These are phyloP conservation scores for Meyerozyma athensensis DNA, from an alignment of 1,139 yeast genomes.

Conservation along the genomic window DNA sequence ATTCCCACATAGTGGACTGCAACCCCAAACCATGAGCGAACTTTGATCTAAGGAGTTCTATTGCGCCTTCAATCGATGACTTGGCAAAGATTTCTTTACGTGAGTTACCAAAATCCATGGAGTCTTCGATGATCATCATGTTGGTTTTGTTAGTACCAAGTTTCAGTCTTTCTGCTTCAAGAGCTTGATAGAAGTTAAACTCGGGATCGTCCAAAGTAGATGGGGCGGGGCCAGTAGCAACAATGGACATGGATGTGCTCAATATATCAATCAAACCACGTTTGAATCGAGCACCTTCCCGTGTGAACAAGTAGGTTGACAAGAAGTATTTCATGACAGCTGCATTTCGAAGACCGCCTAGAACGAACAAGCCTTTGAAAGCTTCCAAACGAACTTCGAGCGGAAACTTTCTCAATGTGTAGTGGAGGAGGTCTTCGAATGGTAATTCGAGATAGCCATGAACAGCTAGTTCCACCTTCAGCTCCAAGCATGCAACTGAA, in stretches of 20 bases:
- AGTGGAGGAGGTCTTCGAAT: constrained; percentile 46
- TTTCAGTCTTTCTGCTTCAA: constrained; percentile 15
- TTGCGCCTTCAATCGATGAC: constrained; percentile 55
- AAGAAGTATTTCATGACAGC: constrained; percentile 60
- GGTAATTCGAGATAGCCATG: constrained; percentile 51
- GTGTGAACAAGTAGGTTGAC: constrained; percentile 52
- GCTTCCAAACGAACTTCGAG: constrained; percentile 63
- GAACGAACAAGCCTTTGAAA: constrained; percentile 59
- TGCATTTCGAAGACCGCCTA: constrained; percentile 74
- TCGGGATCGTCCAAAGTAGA: constrained; percentile 57
- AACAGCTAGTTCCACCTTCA: constrained; percentile 56
- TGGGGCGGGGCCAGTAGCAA: constrained; percentile 64
- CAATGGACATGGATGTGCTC: constrained; percentile 50
- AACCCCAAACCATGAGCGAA: constrained; percentile 63
- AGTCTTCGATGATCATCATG: constrained; percentile 50
- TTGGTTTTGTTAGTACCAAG: constrained; percentile 17
- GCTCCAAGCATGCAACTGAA: constrained; percentile 52
- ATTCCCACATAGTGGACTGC: constrained; percentile 59
- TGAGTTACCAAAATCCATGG: constrained; percentile 25
- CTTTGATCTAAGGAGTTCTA: constrained; percentile 62
- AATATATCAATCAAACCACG: constrained; percentile 47
- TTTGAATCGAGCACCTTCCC: constrained; percentile 45
- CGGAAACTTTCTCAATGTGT: constrained; percentile 47
- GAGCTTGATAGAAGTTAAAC: constrained; percentile 35
- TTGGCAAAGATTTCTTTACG: constrained; percentile 43